phyloP scores from a whole-genome alignment of 179 eudicot species.

The Spinacia oleracea region DNA sequence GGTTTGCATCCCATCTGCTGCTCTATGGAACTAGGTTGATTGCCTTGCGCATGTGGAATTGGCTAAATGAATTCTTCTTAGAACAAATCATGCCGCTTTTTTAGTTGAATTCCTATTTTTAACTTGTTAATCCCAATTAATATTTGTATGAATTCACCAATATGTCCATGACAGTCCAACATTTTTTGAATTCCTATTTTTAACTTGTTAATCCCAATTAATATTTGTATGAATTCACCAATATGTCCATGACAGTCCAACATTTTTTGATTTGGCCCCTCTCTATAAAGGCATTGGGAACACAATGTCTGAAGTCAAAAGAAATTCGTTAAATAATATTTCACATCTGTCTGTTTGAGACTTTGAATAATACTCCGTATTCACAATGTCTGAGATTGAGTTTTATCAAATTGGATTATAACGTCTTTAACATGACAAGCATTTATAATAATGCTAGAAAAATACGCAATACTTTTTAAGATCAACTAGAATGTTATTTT shows the following conservation, averaged over 20 bases:
- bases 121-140: background rate
- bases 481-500: background rate
- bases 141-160: background rate
- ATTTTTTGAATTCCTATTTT: background rate
- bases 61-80: background rate
- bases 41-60: background rate
- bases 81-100: background rate
- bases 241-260: background rate
- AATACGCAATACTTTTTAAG: background rate
- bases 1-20: background rate
- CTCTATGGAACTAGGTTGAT: background rate
- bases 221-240: background rate
- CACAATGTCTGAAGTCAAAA: background rate
- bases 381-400: no score
- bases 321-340: background rate
- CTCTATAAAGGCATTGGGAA: background rate
- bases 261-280: background rate
- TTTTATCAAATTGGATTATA: background rate
- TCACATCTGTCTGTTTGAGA: no score
- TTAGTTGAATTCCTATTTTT: background rate
- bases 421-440: background rate
- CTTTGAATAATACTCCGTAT: no score
- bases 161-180: background rate
- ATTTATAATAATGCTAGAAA: no score
- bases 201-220: background rate